phyloP scores from a whole-genome alignment of 2,329 filamentous ascomycete species.

The Calonectria pteridis region DNA sequence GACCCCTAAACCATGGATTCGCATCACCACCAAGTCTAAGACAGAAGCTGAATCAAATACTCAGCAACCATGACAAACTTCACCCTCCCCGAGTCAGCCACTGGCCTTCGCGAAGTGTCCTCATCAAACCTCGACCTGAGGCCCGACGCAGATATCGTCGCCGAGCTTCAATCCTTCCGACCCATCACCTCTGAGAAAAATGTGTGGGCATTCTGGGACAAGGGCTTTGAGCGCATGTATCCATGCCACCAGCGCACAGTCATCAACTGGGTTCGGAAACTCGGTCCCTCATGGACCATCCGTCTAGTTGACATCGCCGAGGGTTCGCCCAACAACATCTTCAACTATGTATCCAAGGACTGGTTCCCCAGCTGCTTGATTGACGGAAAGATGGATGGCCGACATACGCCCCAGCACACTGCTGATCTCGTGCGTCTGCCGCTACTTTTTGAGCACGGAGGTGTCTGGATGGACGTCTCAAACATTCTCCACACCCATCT shows the following conservation, averaged over 20 bases:
- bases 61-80: not conserved
- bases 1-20: not conserved
- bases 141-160: not conserved
- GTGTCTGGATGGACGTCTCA: conserved; percentile 58
- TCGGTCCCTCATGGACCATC: conserved; percentile 55
- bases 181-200: conserved; percentile 57
- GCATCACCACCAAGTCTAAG: not conserved
- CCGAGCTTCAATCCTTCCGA: conserved; percentile 2
- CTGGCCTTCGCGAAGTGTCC: not conserved
- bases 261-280: conserved; percentile 57
- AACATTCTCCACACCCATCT: conserved; percentile 56
- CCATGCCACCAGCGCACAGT: conserved; percentile 54
- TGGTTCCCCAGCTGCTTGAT: conserved; percentile 43
- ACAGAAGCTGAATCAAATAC: not conserved
- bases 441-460: conserved; percentile 55
- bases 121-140: not conserved
- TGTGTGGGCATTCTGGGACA: conserved; percentile 61
- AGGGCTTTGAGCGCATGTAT: conserved; percentile 52
- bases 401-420: conserved; percentile 55
- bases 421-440: conserved; percentile 61
- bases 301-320: conserved; percentile 53
- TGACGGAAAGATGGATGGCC: conserved; percentile 54
- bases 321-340: conserved; percentile 43
- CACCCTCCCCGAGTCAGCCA: not conserved
- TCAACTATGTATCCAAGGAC: not conserved